Base-by-base conservation (phyloP, 169 alveolate genomes). In the Plasmodium chabaudi region DNA sequence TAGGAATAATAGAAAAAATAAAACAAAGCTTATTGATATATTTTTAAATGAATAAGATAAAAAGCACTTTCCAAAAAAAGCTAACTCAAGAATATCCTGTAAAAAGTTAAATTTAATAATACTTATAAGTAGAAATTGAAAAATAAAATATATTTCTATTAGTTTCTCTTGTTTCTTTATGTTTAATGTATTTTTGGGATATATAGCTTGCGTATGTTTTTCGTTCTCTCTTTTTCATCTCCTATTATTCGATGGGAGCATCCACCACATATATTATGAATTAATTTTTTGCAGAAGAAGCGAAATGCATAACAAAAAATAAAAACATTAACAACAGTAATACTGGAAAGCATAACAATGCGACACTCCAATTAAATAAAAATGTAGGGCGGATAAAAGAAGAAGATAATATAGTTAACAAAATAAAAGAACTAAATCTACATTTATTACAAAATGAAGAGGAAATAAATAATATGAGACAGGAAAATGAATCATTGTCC, bases 351-450 rank as follows among this genome's bases (percentile, higher is more conserved):
- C 42, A 34, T 34, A 34, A 34, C 42, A 34, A 4, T 19, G 9
- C 49, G 2, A 6, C 13, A 12, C 13, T 10, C 34, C 42, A 39
- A 19, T 19, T 61, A 34, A 49, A 46, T 44, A 64, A 75, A 63
- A 61, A 75, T 63, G 72, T 39, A 19, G 12, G 23, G 10, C 7
- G 42, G 6, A 46, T 25, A 12, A 23, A 53, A 27, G 88, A 64
- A 21, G 72, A 61, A 39, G 88, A 75, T 67, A 75, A 63, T 42
- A 63, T 75, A 75, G 65, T 75, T 64, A 64, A 63, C 70, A 61
- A 75, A 75, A 61, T 75, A 64, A 75, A 61, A 42, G 88, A 75
- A 15, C 67, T 75, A 53, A 75, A 75, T 75, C 51, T 64, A 75
- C 34, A 63, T 6, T 17, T 75, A 27, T 39, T 63, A 27, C 49